Conservation (phyloP, 164 flowering plant species). For the Brasenia schreberi region DNA sequence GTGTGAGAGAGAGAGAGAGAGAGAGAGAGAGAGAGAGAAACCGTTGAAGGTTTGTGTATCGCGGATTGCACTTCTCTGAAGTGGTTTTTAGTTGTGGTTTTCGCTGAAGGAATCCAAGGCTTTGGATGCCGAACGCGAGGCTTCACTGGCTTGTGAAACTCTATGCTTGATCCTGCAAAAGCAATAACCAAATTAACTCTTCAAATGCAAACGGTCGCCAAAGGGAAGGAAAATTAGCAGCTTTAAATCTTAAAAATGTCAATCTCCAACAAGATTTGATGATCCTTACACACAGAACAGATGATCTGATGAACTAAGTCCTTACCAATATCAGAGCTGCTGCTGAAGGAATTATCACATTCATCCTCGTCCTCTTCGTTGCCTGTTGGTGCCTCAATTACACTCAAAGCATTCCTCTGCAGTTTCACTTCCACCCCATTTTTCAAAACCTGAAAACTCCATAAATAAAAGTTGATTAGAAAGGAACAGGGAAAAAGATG, state of each 20-base stretch:
- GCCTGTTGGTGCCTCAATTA: conserved; percentile 79
- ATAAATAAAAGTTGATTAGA: neutral
- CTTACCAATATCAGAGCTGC: conserved; percentile 30
- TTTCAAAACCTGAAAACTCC: conserved; percentile 53
- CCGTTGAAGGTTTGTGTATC: conserved; percentile 29
- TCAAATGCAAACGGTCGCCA: neutral
- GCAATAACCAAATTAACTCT: neutral
- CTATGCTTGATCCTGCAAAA: conserved; percentile 33
- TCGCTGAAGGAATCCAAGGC: conserved; percentile 44
- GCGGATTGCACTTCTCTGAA: conserved; percentile 42
- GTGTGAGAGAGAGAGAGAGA: neutral
- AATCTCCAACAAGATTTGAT: too few relatives aligned
- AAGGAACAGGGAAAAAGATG: neutral
- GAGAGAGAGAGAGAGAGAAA: conserved; percentile 3
- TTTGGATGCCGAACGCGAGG: conserved; percentile 52
- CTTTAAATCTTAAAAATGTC: neutral
- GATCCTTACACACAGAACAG: too few relatives aligned
- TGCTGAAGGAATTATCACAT: conserved; percentile 17
- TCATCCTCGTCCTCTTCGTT: conserved; percentile 69
- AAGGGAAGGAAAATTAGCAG: neutral
- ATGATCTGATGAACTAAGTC: neutral
- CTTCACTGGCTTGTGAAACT: conserved; percentile 45
- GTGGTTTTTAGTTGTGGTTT: conserved; percentile 22
- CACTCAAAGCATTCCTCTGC: conserved; percentile 89
- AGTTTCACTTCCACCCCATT: conserved; percentile 92